Evolutionary conservation across 768 basidiomycete genomes (phyloP).

Genomic region (Podaxis mareebaensis): DNA sequence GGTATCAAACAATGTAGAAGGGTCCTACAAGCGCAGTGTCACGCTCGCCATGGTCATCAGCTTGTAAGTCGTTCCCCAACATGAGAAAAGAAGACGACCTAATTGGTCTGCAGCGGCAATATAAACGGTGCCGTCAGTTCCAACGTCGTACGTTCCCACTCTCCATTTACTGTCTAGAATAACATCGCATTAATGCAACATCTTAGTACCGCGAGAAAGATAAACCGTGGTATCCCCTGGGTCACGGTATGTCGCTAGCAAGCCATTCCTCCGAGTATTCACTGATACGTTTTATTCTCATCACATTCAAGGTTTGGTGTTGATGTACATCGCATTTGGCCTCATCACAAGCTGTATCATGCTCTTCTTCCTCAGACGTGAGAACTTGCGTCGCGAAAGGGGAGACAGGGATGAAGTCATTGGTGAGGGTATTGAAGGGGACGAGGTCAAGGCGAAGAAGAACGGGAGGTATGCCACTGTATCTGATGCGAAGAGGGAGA

Average conservation of each 20-base stretch:
- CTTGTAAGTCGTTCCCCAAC: conserved; percentile 36
- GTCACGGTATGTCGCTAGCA: conserved; percentile 25
- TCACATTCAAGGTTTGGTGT: conserved; percentile 52
- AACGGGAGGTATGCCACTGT: conserved; percentile 61
- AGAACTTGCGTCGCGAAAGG: conserved; percentile 66
- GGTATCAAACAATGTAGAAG: conserved; percentile 74
- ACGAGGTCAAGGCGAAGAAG: conserved; percentile 35
- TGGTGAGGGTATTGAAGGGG: conserved; percentile 40
- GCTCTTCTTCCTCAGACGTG: conserved; percentile 46
- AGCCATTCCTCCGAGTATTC: neutral
- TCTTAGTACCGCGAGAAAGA: conserved; percentile 62
- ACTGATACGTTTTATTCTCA: neutral
- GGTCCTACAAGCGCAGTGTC: conserved; percentile 74
- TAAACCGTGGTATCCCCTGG: conserved; percentile 63
- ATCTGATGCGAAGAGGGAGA: conserved; percentile 65
- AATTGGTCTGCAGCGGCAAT: conserved; percentile 50
- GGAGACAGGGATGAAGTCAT: conserved; percentile 74
- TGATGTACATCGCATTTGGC: conserved; percentile 72
- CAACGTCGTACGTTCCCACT: conserved; percentile 59
- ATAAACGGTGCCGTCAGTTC: conserved; percentile 77
- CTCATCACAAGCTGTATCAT: conserved; percentile 46
- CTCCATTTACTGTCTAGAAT: neutral
- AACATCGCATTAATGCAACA: conserved; percentile 1
- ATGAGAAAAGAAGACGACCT: neutral
- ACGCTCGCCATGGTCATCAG: conserved; percentile 69